Base-by-base conservation (phyloP, 1,284 basidiomycete genomes). In the Sanguinoderma infundibulare region DNA sequence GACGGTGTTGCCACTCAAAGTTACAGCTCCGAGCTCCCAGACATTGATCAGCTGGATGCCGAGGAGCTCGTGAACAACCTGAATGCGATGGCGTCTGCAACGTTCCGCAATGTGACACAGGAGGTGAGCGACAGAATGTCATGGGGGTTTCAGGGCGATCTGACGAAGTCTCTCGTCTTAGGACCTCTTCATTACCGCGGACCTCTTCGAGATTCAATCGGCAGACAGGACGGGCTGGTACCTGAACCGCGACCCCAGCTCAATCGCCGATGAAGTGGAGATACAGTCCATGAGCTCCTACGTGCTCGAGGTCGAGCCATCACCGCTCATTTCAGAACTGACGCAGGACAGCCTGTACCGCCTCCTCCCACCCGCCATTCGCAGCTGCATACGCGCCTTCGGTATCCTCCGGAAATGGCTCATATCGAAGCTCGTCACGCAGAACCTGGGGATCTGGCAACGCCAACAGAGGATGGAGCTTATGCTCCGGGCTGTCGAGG, bases 211-310 rank as follows among this genome's bases (percentile, higher is more conserved):
- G 73, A 84, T 91, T 1, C 92, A 94, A 73, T 87, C 84, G 5
- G 83, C 84, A 17, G 92, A 94, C 72, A 83, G 85, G 36, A 87
- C 84, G 3, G 91, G 89, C 2, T 94, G 92, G 91, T 90, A 91
- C 74, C 78, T 82, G 9, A 67, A 77, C 38, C 80, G 84, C 60
- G 91, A 92, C 34, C 71, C 76, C 1, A 75, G 72, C 35, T 75
- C 79, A 1, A 71, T 78, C 42, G 82, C 85, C 15, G 91, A 91
- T 51, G 76, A 83, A 5, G 79, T 87, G 20, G 89, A 92, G 63
- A 87, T 94, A 49, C 90, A 93, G 70, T 87, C 83, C 40, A 87
- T 94, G 67, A 87, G 90, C 72, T 83, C 85, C 2, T 85, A 90
- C 68, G 74, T 93, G 50, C 81, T 84, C 67, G 87, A 91, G 47